Base-by-base conservation (phyloP, 495 filamentous ascomycete species). In the Amorphotheca resinae region DNA sequence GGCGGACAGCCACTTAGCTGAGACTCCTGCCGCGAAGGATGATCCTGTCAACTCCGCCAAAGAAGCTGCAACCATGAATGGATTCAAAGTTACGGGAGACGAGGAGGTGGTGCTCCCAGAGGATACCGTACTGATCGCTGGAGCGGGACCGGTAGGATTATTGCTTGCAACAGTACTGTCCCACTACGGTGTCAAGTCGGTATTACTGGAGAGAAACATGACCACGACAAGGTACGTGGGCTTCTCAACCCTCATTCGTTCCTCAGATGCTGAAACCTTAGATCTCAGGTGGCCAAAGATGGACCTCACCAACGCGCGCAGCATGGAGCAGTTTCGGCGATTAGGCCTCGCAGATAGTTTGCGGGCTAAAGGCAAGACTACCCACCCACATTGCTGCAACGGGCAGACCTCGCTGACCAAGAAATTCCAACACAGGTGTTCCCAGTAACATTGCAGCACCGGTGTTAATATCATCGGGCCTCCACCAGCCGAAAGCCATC, bases 261-360 rank as follows among this genome's bases (percentile, higher is more conserved):
- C 11, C 11, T 11, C 25, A 28, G 11, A 28, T 11, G 11, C 11
- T 28, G 25, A 28, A 5, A 28, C 11, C 5, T 28, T 28, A 28
- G 5, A 28, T 37, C 34, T 38, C 22, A 18, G 18, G 28, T 59
- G 58, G 54, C 53, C 67, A 2, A 64, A 63, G 37, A 60, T 63
- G 60, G 62, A 63, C 42, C 18, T 60, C 2, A 62, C 60, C 0
- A 63, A 60, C 33, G 41, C 33, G 23, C 52, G 59, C 1, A 48
- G 48, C 14, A 63, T 65, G 60, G 62, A 65, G 40, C 33, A 60
- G 8, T 50, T 62, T 12, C 41, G 53, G 2, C 28, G 33, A 3
- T 37, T 63, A 9, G 60, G 60, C 4, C 28, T 65, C 1, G 60
- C 57, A 1, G 54, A 62, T 30, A 49, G 44, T 6, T 43, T 48